A percentile compares a stretch with the other conserved stretches of the same genome.
Evolutionary conservation across 179 eudicot species (phyloP).

Genomic region (Dionaea muscipula): DNA sequence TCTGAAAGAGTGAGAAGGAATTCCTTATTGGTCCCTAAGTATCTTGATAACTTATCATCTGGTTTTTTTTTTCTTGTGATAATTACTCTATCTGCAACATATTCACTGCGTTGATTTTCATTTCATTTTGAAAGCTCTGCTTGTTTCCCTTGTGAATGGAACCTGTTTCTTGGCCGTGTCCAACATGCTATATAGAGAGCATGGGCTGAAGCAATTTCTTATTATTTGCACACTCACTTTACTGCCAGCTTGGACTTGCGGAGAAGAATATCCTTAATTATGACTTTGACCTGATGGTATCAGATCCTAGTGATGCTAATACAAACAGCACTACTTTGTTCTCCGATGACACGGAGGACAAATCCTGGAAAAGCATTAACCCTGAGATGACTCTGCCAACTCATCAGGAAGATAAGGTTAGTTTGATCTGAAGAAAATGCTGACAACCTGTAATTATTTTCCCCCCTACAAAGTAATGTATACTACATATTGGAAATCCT

Average conservation of each 20-base stretch:
- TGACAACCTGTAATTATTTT: neutral
- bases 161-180: neutral
- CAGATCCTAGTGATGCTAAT: constrained; percentile 92
- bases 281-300: constrained; percentile 60
- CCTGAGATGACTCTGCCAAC: constrained; percentile 42
- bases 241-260: constrained; percentile 76
- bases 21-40: no score
- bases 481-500: no score
- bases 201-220: neutral
- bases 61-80: no score
- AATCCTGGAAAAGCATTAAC: constrained; percentile 45
- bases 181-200: neutral
- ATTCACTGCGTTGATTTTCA: no score
- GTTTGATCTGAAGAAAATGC: constrained; percentile 1
- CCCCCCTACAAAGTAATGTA: no score
- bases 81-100: no score
- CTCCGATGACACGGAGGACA: constrained; percentile 96
- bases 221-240: constrained; percentile 5
- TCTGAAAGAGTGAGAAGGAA: no score
- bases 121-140: no score
- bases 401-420: constrained; percentile 57
- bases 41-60: no score
- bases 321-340: constrained; percentile 86
- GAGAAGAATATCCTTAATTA: constrained; percentile 75
- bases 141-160: no score